These are phyloP conservation scores for Astragalus glycyphyllos DNA, from an alignment of 306 rosid genomes.

Conservation along the genomic window DNA sequence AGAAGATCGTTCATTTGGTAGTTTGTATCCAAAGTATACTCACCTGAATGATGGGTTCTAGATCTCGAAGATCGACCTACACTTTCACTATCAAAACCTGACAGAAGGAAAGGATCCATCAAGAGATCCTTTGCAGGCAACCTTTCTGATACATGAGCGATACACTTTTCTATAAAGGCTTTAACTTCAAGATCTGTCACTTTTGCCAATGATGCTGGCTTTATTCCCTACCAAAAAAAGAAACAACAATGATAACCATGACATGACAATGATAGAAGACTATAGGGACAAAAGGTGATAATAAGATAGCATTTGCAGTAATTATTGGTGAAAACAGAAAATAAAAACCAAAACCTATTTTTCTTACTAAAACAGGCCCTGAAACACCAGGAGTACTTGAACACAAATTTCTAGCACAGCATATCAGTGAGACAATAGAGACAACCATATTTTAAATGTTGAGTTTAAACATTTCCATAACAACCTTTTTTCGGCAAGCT, in stretches of 20 bases:
- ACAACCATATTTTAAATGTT: constrained; percentile 11
- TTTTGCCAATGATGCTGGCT: constrained; percentile 89
- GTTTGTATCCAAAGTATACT: constrained; percentile 24
- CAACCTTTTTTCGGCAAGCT: neutral
- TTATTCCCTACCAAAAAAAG: constrained; percentile 75
- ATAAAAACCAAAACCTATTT: neutral
- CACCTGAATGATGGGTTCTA: constrained; percentile 53
- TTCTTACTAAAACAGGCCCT: neutral
- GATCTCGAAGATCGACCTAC: constrained; percentile 52
- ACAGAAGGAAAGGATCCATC: constrained; percentile 79
- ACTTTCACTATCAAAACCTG: constrained; percentile 63
- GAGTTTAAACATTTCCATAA: neutral
- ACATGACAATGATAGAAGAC: constrained; percentile 15
- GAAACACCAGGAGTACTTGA: constrained; percentile 16
- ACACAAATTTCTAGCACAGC: constrained; percentile 34
- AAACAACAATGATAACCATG: constrained; percentile 29
- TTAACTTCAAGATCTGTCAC: constrained; percentile 69
- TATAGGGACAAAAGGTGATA: neutral
- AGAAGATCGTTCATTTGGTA: constrained; percentile 23
- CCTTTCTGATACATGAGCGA: constrained; percentile 74
- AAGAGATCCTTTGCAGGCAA: constrained; percentile 87
- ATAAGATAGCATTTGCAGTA: neutral
- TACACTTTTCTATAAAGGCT: constrained; percentile 88
- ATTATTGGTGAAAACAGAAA: constrained; percentile 5
- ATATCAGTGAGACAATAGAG: constrained; percentile 16